phyloP scores from a whole-genome alignment of 169 alveolate genomes.

The Eimeria maxima region DNA sequence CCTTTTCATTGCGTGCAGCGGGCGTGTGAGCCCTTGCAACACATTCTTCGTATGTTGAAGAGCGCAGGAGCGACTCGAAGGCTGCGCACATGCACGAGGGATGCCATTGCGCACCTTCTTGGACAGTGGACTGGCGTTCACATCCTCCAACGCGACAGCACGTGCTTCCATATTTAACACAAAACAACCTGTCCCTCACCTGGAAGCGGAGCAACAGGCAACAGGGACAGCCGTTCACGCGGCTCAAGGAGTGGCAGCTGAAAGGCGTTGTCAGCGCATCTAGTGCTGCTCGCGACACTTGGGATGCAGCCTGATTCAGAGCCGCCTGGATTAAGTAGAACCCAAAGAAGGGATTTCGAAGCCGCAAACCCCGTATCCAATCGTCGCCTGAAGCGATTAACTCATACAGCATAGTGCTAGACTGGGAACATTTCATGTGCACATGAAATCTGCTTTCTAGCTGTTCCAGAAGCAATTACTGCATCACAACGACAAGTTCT shows the following conservation, averaged over 20 bases:
- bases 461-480: background rate
- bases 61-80: background rate
- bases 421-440: background rate
- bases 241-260: conserved; percentile 48
- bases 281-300: background rate
- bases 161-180: background rate
- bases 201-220: conserved; percentile 70
- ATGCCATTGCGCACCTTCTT: background rate
- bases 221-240: conserved; percentile 41
- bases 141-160: background rate
- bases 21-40: conserved; percentile 14
- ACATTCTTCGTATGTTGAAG: background rate
- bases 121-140: background rate
- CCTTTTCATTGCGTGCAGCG: background rate
- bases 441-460: background rate
- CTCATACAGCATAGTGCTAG: background rate
- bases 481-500: background rate
- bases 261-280: background rate
- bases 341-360: conserved; percentile 30
- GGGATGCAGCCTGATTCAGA: conserved; percentile 14
- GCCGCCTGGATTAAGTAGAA: background rate
- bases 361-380: conserved; percentile 48
- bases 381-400: conserved; percentile 4
- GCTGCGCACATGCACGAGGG: conserved; percentile 21
- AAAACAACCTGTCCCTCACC: background rate